Evolutionary conservation across 2,329 filamentous ascomycete species (phyloP), one percentile per base, ranked within the genome.

Genomic region (Madurella fahalii): DNA sequence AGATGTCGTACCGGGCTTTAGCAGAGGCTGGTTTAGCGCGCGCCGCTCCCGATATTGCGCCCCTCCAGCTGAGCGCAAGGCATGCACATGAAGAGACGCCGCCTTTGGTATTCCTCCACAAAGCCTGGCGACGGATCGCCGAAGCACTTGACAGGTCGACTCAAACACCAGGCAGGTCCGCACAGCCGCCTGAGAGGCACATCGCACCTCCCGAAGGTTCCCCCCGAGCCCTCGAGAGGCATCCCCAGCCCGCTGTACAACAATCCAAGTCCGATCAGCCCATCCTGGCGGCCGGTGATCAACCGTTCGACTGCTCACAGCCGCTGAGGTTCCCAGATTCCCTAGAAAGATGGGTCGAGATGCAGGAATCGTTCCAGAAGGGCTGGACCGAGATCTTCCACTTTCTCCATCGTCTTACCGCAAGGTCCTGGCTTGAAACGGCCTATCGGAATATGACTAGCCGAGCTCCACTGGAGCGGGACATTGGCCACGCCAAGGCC

Each of bases 361-460:
- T 62, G 47, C 56, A 60, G 11, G 49, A 57, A n/a, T 51, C 52
- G 4, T 63, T 60, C 32, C 50, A 58, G 17, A 50, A 40, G 1
- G 57, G 58, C 20, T 63, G 62, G 58, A 61, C 50, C 17, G 54
- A 52, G 17, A 63, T 61, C n/a, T 64, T 58, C 34, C 59, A 61
- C 41, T 60, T 64, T 39, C 32, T 64, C 12, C 63, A 63, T 45
- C 54, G 52, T 16, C 53, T 40, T 9, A 58, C 61, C 2, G 44
- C 55, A 32, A 53, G 47, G 17, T n/a, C 47, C 7, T 64, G 61
- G 62, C 63, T 56, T 11, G 82, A 77, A 40, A 85, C 72, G 0
- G 83, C 83, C 64, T 84, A 85, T 47, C 85, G 69, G 58, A 87
- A 83, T 5, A 83, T 86, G 20, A 79, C 12, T 15, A 45, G 18